Base-by-base conservation (phyloP, 2,329 filamentous ascomycete species). In the Diaporthe sp. region DNA sequence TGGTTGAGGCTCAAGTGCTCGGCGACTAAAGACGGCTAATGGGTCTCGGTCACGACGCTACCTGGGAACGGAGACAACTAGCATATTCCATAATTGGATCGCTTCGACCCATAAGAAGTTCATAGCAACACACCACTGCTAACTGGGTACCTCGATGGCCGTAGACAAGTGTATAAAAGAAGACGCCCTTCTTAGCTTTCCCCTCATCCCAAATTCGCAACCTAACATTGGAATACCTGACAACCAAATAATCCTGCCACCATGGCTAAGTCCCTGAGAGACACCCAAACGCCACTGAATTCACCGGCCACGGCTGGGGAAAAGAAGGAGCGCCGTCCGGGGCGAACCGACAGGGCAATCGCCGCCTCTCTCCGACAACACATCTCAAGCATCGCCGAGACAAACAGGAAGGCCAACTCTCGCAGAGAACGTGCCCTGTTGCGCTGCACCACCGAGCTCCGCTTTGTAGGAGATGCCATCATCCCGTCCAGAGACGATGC, bases 401-500 rank as follows among this genome's bases (percentile, higher is more conserved):
- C n/a, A 44, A 62, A 61, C 58, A 61, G 13, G 15, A 44, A 62
- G 39, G 59, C 39, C 39, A 62, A 62, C 31, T 15, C n/a, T 4
- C 39, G 59, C 8, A 62, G 59, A 19, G 59, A 62, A 44, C 37
- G 28, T 28, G 59, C 39, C 7, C 37, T 62, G 9, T 17, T 62
- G 59, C 59, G 15, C 59, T 62, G n/a, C 31, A 44, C n/a, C 12
- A 8, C 8, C 8, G 59, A 62, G 59, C n/a, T 62, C n/a, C n/a
- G 59, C 59, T 62, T 62, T 25, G 0, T 62, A 3, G 59, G 59
- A 28, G 59, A 62, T 9, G 39, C 44, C 59, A 44, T 62, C 37
- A 44, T 44, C 37, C 59, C 31, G 39, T 31, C 59, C 59, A 62
- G 59, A 44, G 59, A 62, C 4, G 59, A 62, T 62, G 59, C 59